Conservation (phyloP, 768 basidiomycete species). For the Pulveroboletus sp. region DNA sequence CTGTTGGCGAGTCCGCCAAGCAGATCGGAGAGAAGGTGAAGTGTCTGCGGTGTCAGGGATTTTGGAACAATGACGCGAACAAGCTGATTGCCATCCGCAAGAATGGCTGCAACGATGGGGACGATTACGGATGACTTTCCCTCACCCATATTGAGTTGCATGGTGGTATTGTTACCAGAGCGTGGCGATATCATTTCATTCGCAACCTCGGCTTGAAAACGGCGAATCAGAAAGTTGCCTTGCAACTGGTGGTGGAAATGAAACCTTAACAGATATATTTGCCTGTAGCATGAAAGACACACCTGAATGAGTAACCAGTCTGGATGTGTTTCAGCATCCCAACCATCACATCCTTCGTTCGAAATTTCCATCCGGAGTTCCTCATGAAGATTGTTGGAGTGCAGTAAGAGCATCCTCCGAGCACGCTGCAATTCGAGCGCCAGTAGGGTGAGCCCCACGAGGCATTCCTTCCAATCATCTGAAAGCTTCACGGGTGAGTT, state of each 20-base stretch:
- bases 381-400: constrained; percentile 16
- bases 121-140: constrained; percentile 46
- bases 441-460: constrained; percentile 26
- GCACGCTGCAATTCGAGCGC: too few species aligned
- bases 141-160: too few species aligned
- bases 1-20: constrained; percentile 39
- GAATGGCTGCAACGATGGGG: constrained; percentile 37
- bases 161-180: constrained; percentile 31
- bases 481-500: constrained; percentile 10
- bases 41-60: too few species aligned
- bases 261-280: neutral
- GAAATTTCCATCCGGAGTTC: constrained; percentile 28
- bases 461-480: constrained; percentile 24
- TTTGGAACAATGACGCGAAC: too few species aligned
- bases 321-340: constrained; percentile 16
- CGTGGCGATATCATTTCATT: constrained; percentile 43
- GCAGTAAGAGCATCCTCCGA: too few species aligned
- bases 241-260: constrained; percentile 34
- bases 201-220: constrained; percentile 39
- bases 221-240: constrained; percentile 39
- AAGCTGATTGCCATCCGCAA: constrained; percentile 36
- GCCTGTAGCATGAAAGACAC: neutral
- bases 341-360: constrained; percentile 19
- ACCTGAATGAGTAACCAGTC: constrained; percentile 45
- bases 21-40: too few species aligned